phyloP scores from a whole-genome alignment of 768 basidiomycete species.

The Lentinula detonsa region DNA sequence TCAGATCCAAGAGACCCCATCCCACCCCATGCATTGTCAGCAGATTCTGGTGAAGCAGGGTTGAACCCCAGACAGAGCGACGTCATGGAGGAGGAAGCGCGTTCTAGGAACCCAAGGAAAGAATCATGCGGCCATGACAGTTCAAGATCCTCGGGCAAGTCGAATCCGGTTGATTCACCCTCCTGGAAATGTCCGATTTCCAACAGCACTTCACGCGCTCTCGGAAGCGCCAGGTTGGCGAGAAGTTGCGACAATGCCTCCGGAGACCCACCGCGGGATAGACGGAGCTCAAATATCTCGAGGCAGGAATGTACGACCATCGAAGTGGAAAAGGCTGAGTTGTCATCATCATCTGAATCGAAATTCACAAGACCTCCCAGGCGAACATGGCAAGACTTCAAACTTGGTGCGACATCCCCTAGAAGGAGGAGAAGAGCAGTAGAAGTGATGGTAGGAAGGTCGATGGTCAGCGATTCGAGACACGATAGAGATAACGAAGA shows the following conservation, averaged over 20 bases:
- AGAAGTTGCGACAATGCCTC: neutral
- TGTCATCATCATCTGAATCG: neutral
- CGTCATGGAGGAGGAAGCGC: neutral
- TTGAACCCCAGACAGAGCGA: neutral
- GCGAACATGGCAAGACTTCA: neutral
- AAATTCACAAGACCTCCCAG: neutral
- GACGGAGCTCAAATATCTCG: neutral
- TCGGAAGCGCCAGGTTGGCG: neutral
- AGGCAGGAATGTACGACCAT: neutral
- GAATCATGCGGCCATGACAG: slow-evolving; percentile 3
- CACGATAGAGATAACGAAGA: neutral
- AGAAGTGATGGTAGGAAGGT: neutral
- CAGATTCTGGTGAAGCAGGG: neutral
- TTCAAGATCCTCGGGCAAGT: neutral
- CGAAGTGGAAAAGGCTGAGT: neutral
- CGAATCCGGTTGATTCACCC: neutral
- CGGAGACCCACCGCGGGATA: neutral
- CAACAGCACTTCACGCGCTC: neutral
- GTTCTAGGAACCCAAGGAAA: neutral
- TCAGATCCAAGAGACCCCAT: neutral
- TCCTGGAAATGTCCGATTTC: neutral
- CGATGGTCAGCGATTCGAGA: neutral
- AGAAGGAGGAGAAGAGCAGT: neutral
- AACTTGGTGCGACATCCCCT: neutral
- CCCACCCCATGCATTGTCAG: neutral